Evolutionary conservation across 1,139 yeast species (phyloP), one percentile per base, ranked within the genome.

Genomic region (Hemisphaericaspora lyxosophila): DNA sequence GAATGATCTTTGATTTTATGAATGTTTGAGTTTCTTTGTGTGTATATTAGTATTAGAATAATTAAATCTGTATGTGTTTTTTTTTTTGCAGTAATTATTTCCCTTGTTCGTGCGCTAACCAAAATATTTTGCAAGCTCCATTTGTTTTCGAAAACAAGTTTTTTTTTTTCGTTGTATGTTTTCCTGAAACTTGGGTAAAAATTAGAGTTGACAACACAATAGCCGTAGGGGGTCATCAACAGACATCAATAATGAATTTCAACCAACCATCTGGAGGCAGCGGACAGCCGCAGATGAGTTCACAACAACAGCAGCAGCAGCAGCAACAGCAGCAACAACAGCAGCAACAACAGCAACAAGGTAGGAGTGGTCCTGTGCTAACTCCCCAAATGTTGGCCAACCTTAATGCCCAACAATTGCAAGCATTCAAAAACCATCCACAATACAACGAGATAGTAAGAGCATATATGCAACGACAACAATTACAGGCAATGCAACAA

Each of bases 1-100:
- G 83, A 7, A 70, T 79, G 25, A 82, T 89, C 26, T 92, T 92
- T 60, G 85, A 80, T 37, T 79, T 79, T 40, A 68, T 73, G 75
- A 49, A 20, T 26, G 31, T 27, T 8, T 8, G 15, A 16, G 20
- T 27, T 2, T 15, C 23, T 20, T 3, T 4, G 11, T 15, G 9
- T 27, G 19, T 27, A 29, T 18, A 19, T 15, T 19, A 18, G 32
- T 19, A 7, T 12, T 8, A 14, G n/a, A n/a, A n/a, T n/a, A n/a
- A n/a, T n/a, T n/a, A n/a, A n/a, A n/a, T n/a, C n/a, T n/a, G n/a
- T n/a, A n/a, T n/a, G n/a, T n/a, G n/a, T n/a, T n/a, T 14, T 6
- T 15, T 12, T 25, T 32, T 33, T 33, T 33, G 35, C 35, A 33
- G 35, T 33, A 26, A 33, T 25, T 20, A 20, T 20, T 20, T 8